Evolutionary conservation across 495 filamentous ascomycete species (phyloP).

Genomic region (Staphylotrichum tortipilum): DNA sequence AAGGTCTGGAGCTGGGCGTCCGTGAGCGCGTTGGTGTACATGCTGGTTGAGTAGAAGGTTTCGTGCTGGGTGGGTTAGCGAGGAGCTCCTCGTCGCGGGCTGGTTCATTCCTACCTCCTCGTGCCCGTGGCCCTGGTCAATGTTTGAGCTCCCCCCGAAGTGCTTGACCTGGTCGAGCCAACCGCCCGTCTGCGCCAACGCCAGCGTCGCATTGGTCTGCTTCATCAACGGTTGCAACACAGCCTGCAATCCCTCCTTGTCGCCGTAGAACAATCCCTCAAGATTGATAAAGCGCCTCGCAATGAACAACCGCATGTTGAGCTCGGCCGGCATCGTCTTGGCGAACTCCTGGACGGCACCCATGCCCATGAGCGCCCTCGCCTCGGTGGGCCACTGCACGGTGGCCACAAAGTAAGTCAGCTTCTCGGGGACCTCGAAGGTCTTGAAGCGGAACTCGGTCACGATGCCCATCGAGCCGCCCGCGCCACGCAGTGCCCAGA

Average conservation of each 20-base stretch:
- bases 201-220: conserved; percentile 26
- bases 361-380: conserved; percentile 19
- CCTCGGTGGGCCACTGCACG: conserved; percentile 23
- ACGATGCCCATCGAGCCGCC: conserved; percentile 38
- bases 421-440: conserved; percentile 32
- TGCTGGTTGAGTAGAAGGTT: conserved; percentile 36
- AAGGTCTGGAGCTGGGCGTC: conserved; percentile 29
- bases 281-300: conserved; percentile 32
- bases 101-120: conserved; percentile 11
- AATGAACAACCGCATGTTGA: conserved; percentile 40
- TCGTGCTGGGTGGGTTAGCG: conserved; percentile 29
- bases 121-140: conserved; percentile 29
- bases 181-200: conserved; percentile 23
- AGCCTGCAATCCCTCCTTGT: conserved; percentile 25
- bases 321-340: conserved; percentile 32
- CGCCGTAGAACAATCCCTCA: conserved; percentile 37
- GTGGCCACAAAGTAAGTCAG: conserved; percentile 36
- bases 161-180: conserved; percentile 37
- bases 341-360: conserved; percentile 34
- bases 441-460: conserved; percentile 36
- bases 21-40: conserved; percentile 29
- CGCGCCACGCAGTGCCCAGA: conserved; percentile 39
- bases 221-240: conserved; percentile 29
- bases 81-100: background rate
- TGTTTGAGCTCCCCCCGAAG: conserved; percentile 31